Conservation (phyloP, 2,329 filamentous ascomycete species). For the Nothophaeocryptopus gaeumannii region DNA sequence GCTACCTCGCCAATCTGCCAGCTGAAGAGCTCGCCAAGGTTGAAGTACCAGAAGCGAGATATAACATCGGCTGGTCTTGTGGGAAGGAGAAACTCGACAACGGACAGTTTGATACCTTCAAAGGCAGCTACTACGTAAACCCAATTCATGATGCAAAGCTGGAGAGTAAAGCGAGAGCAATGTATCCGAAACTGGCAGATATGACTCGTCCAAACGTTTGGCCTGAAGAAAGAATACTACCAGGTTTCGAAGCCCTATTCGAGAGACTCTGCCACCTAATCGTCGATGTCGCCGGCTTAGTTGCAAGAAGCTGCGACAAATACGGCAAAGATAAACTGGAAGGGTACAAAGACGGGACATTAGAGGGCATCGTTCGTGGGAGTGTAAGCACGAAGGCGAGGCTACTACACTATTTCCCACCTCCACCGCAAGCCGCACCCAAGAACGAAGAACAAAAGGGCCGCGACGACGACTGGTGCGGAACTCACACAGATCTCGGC, state of each 20-base stretch:
- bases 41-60: slow-evolving; percentile 54
- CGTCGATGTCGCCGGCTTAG: slow-evolving; percentile 83
- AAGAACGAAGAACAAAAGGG: slow-evolving; percentile 37
- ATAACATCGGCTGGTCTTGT: slow-evolving; percentile 70
- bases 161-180: slow-evolving; percentile 53
- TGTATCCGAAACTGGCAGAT: slow-evolving; percentile 71
- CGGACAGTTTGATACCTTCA: slow-evolving; percentile 73
- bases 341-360: slow-evolving; percentile 72
- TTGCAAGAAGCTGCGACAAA: slow-evolving; percentile 83
- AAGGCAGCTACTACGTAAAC: slow-evolving; percentile 82
- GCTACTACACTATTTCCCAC: slow-evolving; percentile 87
- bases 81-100: slow-evolving; percentile 79
- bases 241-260: slow-evolving; percentile 71
- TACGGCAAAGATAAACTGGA: slow-evolving; percentile 78
- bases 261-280: slow-evolving; percentile 77
- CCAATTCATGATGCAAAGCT: slow-evolving; percentile 49
- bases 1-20: slow-evolving; percentile 81
- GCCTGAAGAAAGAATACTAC: slow-evolving; percentile 67
- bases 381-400: slow-evolving; percentile 89
- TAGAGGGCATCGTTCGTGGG: slow-evolving; percentile 81
- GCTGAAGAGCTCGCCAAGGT: slow-evolving; percentile 60
- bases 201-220: slow-evolving; percentile 90
- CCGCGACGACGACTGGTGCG: slow-evolving; percentile 89
- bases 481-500: slow-evolving; percentile 84
- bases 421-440: slow-evolving; percentile 27